Percentiles rank a stretch among this genome's conserved stretches.
Conservation (phyloP, 768 basidiomycete species). For the Leucogyrophana mollusca region DNA sequence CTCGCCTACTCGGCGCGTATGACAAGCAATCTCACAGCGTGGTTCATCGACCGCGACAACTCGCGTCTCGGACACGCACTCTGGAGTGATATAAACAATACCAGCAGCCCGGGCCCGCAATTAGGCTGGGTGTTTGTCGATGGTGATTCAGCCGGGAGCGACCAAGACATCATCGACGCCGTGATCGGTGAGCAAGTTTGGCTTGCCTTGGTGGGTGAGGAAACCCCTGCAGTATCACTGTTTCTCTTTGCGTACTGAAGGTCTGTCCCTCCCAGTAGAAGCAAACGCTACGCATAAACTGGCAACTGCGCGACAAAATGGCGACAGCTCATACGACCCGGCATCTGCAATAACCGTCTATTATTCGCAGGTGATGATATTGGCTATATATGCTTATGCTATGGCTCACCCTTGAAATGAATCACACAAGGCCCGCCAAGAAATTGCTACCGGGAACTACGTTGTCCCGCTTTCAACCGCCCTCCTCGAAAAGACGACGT, state of each 20-base stretch:
- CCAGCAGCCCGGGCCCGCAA: constrained; percentile 15
- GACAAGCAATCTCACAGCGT: constrained; percentile 33
- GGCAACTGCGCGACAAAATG: constrained; percentile 31
- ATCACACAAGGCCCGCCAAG: constrained; percentile 32
- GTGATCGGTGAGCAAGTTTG: constrained; percentile 38
- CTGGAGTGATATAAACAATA: constrained; percentile 22
- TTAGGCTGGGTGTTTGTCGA: constrained; percentile 21
- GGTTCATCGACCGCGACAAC: constrained; percentile 40
- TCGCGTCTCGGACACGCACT: constrained; percentile 31
- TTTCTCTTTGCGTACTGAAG: not conserved
- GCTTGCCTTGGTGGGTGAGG: constrained; percentile 40
- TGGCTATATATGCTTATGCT: not conserved
- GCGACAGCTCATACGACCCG: constrained; percentile 36
- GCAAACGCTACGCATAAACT: constrained; percentile 33
- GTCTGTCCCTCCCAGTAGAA: constrained; percentile 31
- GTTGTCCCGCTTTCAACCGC: constrained; percentile 34
- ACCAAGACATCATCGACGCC: constrained; percentile 28
- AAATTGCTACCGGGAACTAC: constrained; percentile 38
- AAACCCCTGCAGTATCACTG: not conserved
- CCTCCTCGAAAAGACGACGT: constrained; percentile 20
- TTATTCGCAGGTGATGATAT: constrained; percentile 35
- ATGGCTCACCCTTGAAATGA: not conserved
- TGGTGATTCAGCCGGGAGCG: constrained; percentile 17
- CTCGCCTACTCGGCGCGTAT: constrained; percentile 15
- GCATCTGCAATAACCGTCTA: constrained; percentile 33